Evolutionary conservation across 768 basidiomycete species (phyloP).

Genomic region (Tylopilus subfusipes): DNA sequence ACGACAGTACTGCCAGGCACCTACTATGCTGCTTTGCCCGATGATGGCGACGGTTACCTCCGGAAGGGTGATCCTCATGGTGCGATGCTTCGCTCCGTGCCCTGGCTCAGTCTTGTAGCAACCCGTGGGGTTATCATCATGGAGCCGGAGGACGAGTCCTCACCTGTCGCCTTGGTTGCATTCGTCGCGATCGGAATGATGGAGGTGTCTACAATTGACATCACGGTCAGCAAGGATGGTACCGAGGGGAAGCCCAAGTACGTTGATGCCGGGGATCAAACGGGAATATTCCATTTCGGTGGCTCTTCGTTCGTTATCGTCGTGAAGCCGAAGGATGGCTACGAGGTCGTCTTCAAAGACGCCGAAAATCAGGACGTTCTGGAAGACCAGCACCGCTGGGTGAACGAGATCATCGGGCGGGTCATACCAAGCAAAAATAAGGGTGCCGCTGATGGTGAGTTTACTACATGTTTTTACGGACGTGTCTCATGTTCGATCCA

Average conservation of each 20-base stretch:
- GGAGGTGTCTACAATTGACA: conserved; percentile 58
- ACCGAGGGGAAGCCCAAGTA: not conserved
- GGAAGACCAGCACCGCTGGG: too few relatives aligned
- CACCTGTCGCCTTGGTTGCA: conserved; percentile 47
- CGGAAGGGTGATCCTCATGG: conserved; percentile 11
- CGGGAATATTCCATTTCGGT: conserved; percentile 56
- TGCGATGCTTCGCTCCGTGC: conserved; percentile 31
- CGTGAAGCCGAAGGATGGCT: too few relatives aligned
- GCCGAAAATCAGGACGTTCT: not conserved
- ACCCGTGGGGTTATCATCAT: conserved; percentile 55
- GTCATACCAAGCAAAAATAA: too few relatives aligned
- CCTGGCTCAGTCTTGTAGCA: conserved; percentile 44
- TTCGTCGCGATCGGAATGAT: conserved; percentile 60
- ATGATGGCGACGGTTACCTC: conserved; percentile 7
- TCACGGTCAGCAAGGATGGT: conserved; percentile 6
- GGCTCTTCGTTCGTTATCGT: too few relatives aligned
- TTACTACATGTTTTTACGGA: too few relatives aligned
- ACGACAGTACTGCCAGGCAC: conserved; percentile 24
- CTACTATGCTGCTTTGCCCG: conserved; percentile 15
- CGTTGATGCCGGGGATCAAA: not conserved
- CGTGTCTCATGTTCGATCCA: too few relatives aligned
- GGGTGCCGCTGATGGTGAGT: too few relatives aligned
- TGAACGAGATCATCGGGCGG: too few relatives aligned
- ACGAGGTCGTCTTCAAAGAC: conserved; percentile 11
- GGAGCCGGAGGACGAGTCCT: conserved; percentile 39